These are phyloP conservation scores for Ogataea ramenticola DNA, from an alignment of 805 yeast species.

Conservation along the genomic window DNA sequence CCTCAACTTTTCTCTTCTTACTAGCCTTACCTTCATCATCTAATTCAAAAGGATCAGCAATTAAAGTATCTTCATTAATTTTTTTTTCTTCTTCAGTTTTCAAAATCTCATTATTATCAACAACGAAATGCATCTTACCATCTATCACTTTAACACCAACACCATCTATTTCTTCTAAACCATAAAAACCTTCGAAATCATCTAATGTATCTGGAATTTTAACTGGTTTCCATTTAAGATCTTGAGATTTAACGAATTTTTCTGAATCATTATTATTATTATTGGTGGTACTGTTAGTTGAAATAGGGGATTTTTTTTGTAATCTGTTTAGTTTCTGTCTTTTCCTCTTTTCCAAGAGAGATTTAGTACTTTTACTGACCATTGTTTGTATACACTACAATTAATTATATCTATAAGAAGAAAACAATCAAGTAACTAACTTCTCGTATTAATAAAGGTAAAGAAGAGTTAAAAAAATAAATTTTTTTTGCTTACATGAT, in stretches of 20 bases:
- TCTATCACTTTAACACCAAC: constrained; percentile 72
- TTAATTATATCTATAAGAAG: no score
- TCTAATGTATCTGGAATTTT: constrained; percentile 77
- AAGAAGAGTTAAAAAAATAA: background rate
- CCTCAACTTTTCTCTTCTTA: constrained; percentile 14
- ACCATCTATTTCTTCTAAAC: constrained; percentile 90
- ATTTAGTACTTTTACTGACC: background rate
- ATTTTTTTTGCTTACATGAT: background rate
- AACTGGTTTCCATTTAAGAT: constrained; percentile 72
- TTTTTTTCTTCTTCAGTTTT: constrained; percentile 13
- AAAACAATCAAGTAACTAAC: no score
- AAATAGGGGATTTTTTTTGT: background rate
- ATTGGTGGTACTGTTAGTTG: background rate
- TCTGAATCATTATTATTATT: background rate
- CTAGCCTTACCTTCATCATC: constrained; percentile 16
- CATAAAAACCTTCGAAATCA: constrained; percentile 87
- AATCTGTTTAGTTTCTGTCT: background rate
- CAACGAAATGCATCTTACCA: constrained; percentile 59
- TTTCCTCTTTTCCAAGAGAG: background rate
- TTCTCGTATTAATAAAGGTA: background rate
- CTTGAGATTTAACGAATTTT: constrained; percentile 38
- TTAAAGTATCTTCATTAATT: constrained; percentile 1
- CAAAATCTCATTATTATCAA: constrained; percentile 26
- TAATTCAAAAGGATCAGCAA: constrained; percentile 12
- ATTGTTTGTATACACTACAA: no score